A percentile compares a stretch with the other conserved stretches of the same genome.
phyloP scores from a whole-genome alignment of 2,329 filamentous ascomycete genomes.

The Paradendryphiella salina region DNA sequence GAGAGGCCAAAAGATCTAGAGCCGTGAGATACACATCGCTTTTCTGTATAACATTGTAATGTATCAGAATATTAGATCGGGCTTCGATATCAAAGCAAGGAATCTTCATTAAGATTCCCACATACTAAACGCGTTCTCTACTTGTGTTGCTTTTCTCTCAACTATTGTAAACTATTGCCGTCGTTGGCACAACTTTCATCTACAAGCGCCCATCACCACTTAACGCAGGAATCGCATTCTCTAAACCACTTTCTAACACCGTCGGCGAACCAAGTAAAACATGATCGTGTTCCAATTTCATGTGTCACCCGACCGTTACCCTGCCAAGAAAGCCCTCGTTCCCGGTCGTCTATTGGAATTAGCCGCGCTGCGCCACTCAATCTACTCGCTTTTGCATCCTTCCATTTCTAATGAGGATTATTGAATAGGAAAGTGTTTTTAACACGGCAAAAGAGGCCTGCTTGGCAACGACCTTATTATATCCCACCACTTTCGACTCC shows the following conservation, averaged over 20 bases:
- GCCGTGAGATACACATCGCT: constrained; percentile 2
- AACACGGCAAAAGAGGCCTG: no score
- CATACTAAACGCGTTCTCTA: not conserved
- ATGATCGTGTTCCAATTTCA: not conserved
- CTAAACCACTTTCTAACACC: not conserved
- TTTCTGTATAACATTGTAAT: constrained; percentile 15
- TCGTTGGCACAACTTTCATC: not conserved
- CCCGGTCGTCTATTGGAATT: constrained; percentile 22
- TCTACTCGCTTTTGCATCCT: no score
- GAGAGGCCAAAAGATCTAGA: constrained; percentile 28
- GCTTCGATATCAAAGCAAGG: constrained; percentile 6
- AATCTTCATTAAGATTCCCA: constrained; percentile 8
- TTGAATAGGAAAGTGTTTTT: no score
- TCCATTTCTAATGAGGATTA: no score
- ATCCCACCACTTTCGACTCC: no score
- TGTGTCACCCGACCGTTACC: constrained; percentile 11
- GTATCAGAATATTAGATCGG: not conserved
- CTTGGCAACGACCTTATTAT: no score
- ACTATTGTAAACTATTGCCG: not conserved
- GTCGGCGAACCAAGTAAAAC: not conserved
- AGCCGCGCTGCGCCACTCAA: constrained; percentile 7
- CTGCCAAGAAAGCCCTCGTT: constrained; percentile 10
- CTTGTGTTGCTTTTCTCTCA: no score
- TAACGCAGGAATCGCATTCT: not conserved
- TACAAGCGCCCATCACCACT: not conserved